Percentiles rank a stretch among this genome's conserved stretches.
Conservation (phyloP, 164 flowering plant genomes). For the Nymphaea thermarum region DNA sequence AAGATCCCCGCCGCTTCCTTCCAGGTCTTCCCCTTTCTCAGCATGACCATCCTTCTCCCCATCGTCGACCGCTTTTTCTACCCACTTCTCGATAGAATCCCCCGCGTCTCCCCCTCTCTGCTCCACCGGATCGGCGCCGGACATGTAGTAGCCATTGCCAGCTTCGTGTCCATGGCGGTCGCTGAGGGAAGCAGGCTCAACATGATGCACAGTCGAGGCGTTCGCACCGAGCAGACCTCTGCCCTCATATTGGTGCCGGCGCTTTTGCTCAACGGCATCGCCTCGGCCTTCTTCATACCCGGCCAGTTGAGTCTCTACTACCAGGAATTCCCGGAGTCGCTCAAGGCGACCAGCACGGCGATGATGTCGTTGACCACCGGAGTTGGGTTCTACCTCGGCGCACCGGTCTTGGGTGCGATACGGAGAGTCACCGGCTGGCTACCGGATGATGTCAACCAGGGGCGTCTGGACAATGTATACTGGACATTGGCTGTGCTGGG, state of each 20-base stretch:
- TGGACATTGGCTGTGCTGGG: constrained; percentile 28
- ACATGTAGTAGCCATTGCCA: constrained; percentile 30
- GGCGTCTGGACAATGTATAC: constrained; percentile 41
- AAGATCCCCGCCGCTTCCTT: constrained; percentile 52
- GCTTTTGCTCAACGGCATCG: constrained; percentile 24
- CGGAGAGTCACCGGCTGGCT: constrained; percentile 37
- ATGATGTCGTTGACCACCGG: constrained; percentile 20
- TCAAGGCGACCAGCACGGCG: constrained; percentile 26
- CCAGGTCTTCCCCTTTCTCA: constrained; percentile 21
- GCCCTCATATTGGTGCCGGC: constrained; percentile 31
- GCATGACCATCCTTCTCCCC: constrained; percentile 25
- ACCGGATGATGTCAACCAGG: constrained; percentile 40
- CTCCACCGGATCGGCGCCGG: constrained; percentile 53
- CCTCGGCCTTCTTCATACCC: constrained; percentile 52
- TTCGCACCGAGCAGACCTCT: constrained; percentile 17
- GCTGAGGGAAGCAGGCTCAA: constrained; percentile 39
- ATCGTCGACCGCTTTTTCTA: constrained; percentile 31
- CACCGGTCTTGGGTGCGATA: constrained; percentile 29
- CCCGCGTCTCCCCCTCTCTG: constrained; percentile 17
- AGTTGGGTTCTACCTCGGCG: constrained; percentile 32
- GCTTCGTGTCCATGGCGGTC: constrained; percentile 37
- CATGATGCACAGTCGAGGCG: constrained; percentile 1
- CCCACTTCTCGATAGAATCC: constrained; percentile 29
- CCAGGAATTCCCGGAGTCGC: constrained; percentile 32
- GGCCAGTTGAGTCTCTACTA: constrained; percentile 46